A percentile compares a stretch with the other conserved stretches of the same genome.
Evolutionary conservation across 805 yeast genomes (phyloP).

Genomic region (Wilhelminamyces savonicus): DNA sequence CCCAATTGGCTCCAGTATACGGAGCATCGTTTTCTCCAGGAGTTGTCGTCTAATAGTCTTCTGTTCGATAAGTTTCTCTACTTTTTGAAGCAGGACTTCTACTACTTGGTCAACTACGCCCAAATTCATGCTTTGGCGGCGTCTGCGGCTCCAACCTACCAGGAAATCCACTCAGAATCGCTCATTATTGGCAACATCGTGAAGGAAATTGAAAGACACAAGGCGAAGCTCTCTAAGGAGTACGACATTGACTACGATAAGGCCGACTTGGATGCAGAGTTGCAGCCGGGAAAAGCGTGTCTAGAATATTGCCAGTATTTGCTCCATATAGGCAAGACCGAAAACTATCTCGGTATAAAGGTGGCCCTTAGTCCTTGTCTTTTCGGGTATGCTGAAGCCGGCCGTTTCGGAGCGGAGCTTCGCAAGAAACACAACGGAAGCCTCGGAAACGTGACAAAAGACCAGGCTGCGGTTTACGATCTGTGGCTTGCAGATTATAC

Average conservation of each 20-base stretch:
- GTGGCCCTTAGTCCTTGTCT: slow-evolving; percentile 72
- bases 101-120: slow-evolving; percentile 63
- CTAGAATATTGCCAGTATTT: slow-evolving; percentile 56
- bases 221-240: slow-evolving; percentile 35
- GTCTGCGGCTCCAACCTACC: slow-evolving; percentile 51
- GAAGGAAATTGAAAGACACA: slow-evolving; percentile 52
- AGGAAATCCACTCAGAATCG: slow-evolving; percentile 45
- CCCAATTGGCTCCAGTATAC: slow-evolving; percentile 54
- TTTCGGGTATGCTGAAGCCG: slow-evolving; percentile 64
- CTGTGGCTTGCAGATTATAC: slow-evolving; percentile 62
- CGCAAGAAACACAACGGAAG: slow-evolving; percentile 13
- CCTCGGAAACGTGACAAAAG: slow-evolving; percentile 8
- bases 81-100: slow-evolving; percentile 59
- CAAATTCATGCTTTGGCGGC: slow-evolving; percentile 60
- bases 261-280: slow-evolving; percentile 34
- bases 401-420: slow-evolving; percentile 21
- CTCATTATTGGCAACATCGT: slow-evolving; percentile 45
- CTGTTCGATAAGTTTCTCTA: slow-evolving; percentile 45
- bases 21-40: slow-evolving; percentile 55
- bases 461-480: slow-evolving; percentile 25
- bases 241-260: slow-evolving; percentile 35
- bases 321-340: slow-evolving; percentile 42
- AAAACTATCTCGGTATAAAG: slow-evolving; percentile 59
- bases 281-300: slow-evolving; percentile 52
- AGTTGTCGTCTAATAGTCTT: slow-evolving; percentile 47